Evolutionary conservation across 2,329 filamentous ascomycete genomes (phyloP).

Genomic region (Monascus ruber): DNA sequence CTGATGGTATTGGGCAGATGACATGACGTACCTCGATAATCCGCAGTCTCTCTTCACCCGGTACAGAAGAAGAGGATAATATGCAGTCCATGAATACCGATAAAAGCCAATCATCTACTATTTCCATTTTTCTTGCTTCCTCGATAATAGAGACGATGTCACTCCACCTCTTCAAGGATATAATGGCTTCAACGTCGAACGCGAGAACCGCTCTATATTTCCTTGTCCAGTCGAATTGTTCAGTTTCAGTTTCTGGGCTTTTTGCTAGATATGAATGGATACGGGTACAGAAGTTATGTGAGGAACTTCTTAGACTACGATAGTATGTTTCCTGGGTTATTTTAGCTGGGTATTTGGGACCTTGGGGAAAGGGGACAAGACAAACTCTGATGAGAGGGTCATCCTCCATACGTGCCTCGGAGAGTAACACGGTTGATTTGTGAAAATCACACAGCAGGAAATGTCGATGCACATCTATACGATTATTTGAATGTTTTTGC

Average conservation of each 20-base stretch:
- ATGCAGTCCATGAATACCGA: conserved; percentile 58
- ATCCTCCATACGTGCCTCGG: conserved; percentile 38
- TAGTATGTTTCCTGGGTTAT: conserved; percentile 48
- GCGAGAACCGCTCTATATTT: conserved; percentile 59
- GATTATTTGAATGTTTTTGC: conserved; percentile 7
- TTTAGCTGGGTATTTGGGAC: conserved; percentile 1
- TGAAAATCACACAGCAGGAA: conserved; percentile 63
- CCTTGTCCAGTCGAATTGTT: conserved; percentile 42
- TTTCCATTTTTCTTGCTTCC: conserved; percentile 11
- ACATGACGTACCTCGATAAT: conserved; percentile 34
- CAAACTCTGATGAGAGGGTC: conserved; percentile 1
- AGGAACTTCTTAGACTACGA: conserved; percentile 47
- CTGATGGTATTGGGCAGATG: conserved; percentile 2
- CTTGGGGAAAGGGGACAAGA: neutral
- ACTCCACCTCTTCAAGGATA: conserved; percentile 57
- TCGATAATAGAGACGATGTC: conserved; percentile 51
- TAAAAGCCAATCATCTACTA: conserved; percentile 35
- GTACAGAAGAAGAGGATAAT: conserved; percentile 39
- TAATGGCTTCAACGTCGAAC: conserved; percentile 68
- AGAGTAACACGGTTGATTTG: conserved; percentile 33
- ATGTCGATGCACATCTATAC: conserved; percentile 45
- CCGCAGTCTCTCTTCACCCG: conserved; percentile 16
- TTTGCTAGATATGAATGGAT: conserved; percentile 31
- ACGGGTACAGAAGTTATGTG: conserved; percentile 44
- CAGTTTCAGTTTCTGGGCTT: conserved; percentile 28